A percentile compares a stretch with the other conserved stretches of the same genome.
Conservation (phyloP, 148 eudicot genomes). For the Fagopyrum esculentum region DNA sequence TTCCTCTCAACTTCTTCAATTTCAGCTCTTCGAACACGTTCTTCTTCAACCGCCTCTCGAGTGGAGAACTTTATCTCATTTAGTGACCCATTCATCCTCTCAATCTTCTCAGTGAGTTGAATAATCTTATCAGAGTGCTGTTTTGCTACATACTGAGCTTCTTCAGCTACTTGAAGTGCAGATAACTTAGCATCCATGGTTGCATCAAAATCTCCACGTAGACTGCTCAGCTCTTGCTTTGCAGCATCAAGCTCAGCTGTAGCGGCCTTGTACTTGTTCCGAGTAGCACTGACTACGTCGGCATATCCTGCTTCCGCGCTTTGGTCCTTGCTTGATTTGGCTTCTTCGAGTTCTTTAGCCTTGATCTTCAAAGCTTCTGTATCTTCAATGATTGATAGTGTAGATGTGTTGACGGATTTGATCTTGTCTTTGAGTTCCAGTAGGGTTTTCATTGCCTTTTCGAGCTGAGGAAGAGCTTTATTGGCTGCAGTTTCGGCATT, state of each 20-base stretch:
- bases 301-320: slow-evolving; percentile 19
- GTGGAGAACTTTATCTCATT: slow-evolving; percentile 39
- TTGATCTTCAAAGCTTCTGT: slow-evolving; percentile 56
- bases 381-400: slow-evolving; percentile 43
- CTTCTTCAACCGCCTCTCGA: slow-evolving; percentile 22
- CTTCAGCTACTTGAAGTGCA: slow-evolving; percentile 46
- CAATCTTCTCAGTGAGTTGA: slow-evolving; percentile 46
- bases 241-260: slow-evolving; percentile 51
- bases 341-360: slow-evolving; percentile 48
- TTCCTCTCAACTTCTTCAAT: slow-evolving; percentile 43
- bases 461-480: slow-evolving; percentile 53
- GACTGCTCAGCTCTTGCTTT: slow-evolving; percentile 62
- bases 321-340: slow-evolving; percentile 28
- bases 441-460: slow-evolving; percentile 53
- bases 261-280: slow-evolving; percentile 50
- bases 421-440: slow-evolving; percentile 53
- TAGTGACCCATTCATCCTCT: slow-evolving; percentile 34
- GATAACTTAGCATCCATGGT: slow-evolving; percentile 42
- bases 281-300: slow-evolving; percentile 22
- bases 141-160: slow-evolving; percentile 39
- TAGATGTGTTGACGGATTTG: slow-evolving; percentile 42
- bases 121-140: slow-evolving; percentile 35
- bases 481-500: slow-evolving; percentile 45
- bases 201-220: slow-evolving; percentile 57
- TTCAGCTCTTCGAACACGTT: slow-evolving; percentile 20